Conservation (phyloP, 176 grass and related monocot species). For the Triticum aestivum region IWGSC_CS_RefSeq_v2.1 NC_057806.1:484179713-484180212, state of each 20-base stretch:
- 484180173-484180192: constrained; percentile 71
- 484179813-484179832: not conserved
- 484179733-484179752: not conserved
- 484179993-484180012: not conserved
- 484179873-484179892: constrained; percentile 5
- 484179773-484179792: not conserved
- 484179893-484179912: not conserved
- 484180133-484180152: constrained; percentile 57
- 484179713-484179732: constrained; percentile 6
- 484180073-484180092: constrained; percentile 72
- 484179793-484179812: not conserved
- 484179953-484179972: not conserved
- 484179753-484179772: not conserved
- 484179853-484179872: constrained; percentile 13
- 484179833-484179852: constrained; percentile 9
- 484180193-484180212: constrained; percentile 65
- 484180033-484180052: not conserved
- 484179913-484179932: not conserved
- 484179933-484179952: constrained; percentile 10
- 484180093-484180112: constrained; percentile 78
- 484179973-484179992: not conserved
- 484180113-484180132: constrained; percentile 48
- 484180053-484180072: not conserved
- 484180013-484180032: constrained; percentile 13
- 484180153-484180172: constrained; percentile 68